These are phyloP conservation scores for Fusarium nanum DNA, from an alignment of 2,329 filamentous ascomycete genomes.

Conservation along the genomic window DNA sequence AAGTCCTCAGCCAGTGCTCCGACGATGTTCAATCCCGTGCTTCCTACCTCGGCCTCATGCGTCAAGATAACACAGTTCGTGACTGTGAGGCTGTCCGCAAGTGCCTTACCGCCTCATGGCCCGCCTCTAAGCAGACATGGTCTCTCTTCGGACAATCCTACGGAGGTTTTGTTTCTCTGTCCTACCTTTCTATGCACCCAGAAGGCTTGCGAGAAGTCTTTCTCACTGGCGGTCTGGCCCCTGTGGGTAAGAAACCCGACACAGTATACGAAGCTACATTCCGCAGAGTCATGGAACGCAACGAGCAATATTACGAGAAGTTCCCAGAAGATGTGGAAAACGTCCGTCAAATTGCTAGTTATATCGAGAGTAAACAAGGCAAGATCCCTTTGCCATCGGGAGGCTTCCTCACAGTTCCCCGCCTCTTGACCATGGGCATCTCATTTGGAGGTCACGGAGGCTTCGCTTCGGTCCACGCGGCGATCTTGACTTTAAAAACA, in stretches of 20 bases:
- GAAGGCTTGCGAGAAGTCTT: slow-evolving; percentile 85
- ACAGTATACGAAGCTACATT: slow-evolving; percentile 81
- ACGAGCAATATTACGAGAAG: slow-evolving; percentile 83
- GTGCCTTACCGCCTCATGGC: slow-evolving; percentile 76
- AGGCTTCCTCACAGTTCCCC: slow-evolving; percentile 75
- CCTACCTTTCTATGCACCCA: slow-evolving; percentile 85
- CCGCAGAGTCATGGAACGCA: slow-evolving; percentile 75
- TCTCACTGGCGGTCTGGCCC: slow-evolving; percentile 84
- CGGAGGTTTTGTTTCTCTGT: slow-evolving; percentile 86
- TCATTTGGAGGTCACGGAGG: slow-evolving; percentile 83
- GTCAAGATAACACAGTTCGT: slow-evolving; percentile 89
- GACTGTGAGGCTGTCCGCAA: slow-evolving; percentile 89
- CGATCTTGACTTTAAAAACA: slow-evolving; percentile 75
- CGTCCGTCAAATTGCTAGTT: slow-evolving; percentile 73
- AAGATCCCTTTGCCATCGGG: slow-evolving; percentile 75
- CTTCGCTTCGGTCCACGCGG: slow-evolving; percentile 77
- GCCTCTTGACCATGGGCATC: slow-evolving; percentile 83
- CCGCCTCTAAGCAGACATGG: slow-evolving; percentile 80
- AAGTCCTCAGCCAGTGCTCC: slow-evolving; percentile 68
- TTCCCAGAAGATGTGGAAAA: slow-evolving; percentile 81
- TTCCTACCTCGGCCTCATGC: slow-evolving; percentile 83
- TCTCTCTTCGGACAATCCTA: slow-evolving; percentile 91
- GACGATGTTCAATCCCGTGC: slow-evolving; percentile 77
- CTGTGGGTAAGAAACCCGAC: slow-evolving; percentile 77
- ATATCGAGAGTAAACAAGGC: slow-evolving; percentile 70